A percentile compares a stretch with the other conserved stretches of the same genome.
phyloP scores from a whole-genome alignment of 495 filamentous ascomycete species.

The Aspergillus sparsus region DNA sequence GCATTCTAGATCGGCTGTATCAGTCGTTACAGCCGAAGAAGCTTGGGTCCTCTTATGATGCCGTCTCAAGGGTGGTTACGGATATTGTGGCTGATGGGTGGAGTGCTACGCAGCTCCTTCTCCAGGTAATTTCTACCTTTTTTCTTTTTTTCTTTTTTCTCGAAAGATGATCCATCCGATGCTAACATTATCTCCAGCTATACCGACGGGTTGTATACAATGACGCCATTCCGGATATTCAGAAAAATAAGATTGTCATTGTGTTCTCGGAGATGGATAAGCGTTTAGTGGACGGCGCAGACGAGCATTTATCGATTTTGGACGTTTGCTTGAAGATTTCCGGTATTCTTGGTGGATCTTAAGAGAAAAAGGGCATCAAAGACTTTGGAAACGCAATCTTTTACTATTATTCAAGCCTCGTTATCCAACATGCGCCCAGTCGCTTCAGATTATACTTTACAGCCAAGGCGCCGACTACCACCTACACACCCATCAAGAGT shows the following conservation, averaged over 20 bases:
- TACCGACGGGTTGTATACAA: constrained; percentile 83
- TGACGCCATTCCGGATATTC: constrained; percentile 74
- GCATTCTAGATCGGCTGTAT: constrained; percentile 67
- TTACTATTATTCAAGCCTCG: too few species aligned
- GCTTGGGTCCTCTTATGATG: constrained; percentile 64
- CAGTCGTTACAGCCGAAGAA: constrained; percentile 76
- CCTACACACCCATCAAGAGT: too few species aligned
- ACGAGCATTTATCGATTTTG: constrained; percentile 89
- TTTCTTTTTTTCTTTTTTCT: neutral
- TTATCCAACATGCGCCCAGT: too few species aligned
- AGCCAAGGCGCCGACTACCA: too few species aligned
- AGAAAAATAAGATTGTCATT: constrained; percentile 88
- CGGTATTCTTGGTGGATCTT: constrained; percentile 61
- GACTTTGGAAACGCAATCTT: constrained; percentile 1
- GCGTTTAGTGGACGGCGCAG: constrained; percentile 92
- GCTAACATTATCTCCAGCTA: constrained; percentile 51
- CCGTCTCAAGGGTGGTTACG: constrained; percentile 74
- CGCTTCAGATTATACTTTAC: too few species aligned
- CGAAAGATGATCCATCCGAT: too few species aligned
- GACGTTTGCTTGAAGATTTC: constrained; percentile 82
- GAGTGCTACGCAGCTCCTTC: constrained; percentile 88
- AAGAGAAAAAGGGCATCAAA: constrained; percentile 1
- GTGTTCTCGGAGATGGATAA: constrained; percentile 94
- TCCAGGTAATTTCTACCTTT: constrained; percentile 58
- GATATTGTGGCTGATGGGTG: constrained; percentile 96